phyloP scores from a whole-genome alignment of 164 flowering plant species.

The Echeveria elegans region DNA sequence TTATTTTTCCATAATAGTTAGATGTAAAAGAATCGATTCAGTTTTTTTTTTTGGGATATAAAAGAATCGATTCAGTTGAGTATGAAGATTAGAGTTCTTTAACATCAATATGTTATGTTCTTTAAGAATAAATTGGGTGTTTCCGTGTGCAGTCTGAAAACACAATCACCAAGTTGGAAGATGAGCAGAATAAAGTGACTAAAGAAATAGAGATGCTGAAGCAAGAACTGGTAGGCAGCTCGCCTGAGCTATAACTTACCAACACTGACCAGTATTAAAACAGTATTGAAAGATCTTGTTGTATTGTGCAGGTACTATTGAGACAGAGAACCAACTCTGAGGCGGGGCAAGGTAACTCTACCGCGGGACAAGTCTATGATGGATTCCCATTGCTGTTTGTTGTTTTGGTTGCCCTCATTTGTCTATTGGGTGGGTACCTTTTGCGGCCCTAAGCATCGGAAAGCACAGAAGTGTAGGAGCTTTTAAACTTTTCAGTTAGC shows the following conservation, averaged over 20 bases:
- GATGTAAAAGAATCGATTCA: too few relatives aligned
- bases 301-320: conserved; percentile 36
- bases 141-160: conserved; percentile 45
- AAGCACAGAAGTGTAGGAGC: background rate
- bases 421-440: conserved; percentile 25
- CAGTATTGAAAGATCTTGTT: background rate
- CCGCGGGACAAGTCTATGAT: conserved; percentile 22
- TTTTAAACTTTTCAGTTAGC: background rate
- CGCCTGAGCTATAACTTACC: background rate
- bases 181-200: conserved; percentile 31
- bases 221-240: conserved; percentile 46
- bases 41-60: too few relatives aligned
- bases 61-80: too few relatives aligned
- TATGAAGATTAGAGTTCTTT: too few relatives aligned
- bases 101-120: too few relatives aligned
- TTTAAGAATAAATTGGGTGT: background rate
- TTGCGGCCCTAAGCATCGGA: conserved; percentile 11
- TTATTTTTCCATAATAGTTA: too few relatives aligned
- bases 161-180: conserved; percentile 38
- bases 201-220: conserved; percentile 41
- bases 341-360: conserved; percentile 15
- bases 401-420: conserved; percentile 29
- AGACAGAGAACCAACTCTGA: conserved; percentile 21
- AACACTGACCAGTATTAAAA: background rate
- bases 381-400: conserved; percentile 40